Base-by-base conservation (phyloP, 768 basidiomycete species). In the Tephrocybe sp. region DNA sequence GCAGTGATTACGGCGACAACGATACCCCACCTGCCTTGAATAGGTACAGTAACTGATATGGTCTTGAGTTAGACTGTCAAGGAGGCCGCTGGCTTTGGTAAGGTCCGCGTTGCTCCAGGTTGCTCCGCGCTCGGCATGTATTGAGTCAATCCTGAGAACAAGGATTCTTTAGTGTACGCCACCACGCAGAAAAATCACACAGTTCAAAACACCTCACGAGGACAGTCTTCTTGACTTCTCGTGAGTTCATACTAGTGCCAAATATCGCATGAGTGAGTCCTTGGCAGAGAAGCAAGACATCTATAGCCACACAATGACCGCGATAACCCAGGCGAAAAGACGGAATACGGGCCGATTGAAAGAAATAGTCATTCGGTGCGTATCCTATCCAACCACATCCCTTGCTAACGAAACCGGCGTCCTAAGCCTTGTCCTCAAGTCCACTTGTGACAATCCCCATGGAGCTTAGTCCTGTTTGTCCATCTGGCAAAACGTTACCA, bases 141-240 rank as follows among this genome's bases (percentile, higher is more conserved):
- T 50, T 50, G 49, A 47, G 53, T 43, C 42, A 46, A 8, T 22
- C 33, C 34, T 42, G 49, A 50, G 50, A 55, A 50, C 40, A 50
- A 55, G 45, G 34, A 38, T 6, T 42, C 49, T 53, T 57, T 12
- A 7, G 6, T 30, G 29, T 30, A 30, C 29, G 29, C 29, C 33
- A 15, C 33, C 33, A 29, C 27, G 11, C 8, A 34, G 33, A 10
- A 34, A 4, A 34, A 6, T n/a, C 33, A 12, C 33, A 15, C 44
- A 37, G 34, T 21, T 27, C 29, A 45, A 6, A 31, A 21, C 11
- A 30, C n/a, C 31, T 18, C 33, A 19, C 33, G 33, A 10, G n/a
- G 33, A 34, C 15, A 34, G 33, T 34, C n/a, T n/a, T n/a, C n/a
- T n/a, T n/a, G n/a, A n/a, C n/a, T n/a, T 8, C 25, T 16, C 37